Evolutionary conservation across 345 rosid species (phyloP).

Genomic region (Dipteronia sinensis): DNA sequence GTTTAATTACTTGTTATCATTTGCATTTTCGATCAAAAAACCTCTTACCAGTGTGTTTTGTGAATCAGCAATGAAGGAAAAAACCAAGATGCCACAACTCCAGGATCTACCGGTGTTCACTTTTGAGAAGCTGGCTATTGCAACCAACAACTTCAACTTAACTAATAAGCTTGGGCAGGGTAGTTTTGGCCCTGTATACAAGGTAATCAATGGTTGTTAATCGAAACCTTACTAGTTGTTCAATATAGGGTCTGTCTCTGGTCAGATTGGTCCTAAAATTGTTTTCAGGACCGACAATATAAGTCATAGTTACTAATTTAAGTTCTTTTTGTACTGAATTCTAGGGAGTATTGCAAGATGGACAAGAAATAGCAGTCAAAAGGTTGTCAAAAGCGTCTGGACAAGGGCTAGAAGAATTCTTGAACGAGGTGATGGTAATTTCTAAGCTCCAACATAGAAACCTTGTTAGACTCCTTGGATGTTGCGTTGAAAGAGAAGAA

Average conservation of each 20-base stretch:
- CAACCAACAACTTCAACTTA: no score
- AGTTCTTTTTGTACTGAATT: neutral
- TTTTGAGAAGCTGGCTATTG: no score
- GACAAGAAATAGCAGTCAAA: no score
- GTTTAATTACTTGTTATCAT: no score
- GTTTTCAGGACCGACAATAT: no score
- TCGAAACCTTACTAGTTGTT: no score
- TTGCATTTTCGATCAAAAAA: no score
- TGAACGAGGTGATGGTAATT: neutral
- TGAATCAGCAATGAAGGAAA: neutral
- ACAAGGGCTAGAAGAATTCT: neutral
- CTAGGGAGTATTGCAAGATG: neutral
- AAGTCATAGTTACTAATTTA: neutral
- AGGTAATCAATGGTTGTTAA: slow-evolving; percentile 11
- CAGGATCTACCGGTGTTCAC: no score
- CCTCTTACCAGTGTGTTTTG: neutral
- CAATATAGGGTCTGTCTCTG: neutral
- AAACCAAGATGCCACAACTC: neutral
- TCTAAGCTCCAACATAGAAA: neutral
- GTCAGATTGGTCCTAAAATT: no score
- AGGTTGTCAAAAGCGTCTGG: neutral
- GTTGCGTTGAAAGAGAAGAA: neutral
- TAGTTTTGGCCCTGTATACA: slow-evolving; percentile 28
- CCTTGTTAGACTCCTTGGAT: neutral
- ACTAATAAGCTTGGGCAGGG: no score